These are phyloP conservation scores for Breviolum minutum DNA, from an alignment of 73 alveolate species.

Conservation along the genomic window DNA sequence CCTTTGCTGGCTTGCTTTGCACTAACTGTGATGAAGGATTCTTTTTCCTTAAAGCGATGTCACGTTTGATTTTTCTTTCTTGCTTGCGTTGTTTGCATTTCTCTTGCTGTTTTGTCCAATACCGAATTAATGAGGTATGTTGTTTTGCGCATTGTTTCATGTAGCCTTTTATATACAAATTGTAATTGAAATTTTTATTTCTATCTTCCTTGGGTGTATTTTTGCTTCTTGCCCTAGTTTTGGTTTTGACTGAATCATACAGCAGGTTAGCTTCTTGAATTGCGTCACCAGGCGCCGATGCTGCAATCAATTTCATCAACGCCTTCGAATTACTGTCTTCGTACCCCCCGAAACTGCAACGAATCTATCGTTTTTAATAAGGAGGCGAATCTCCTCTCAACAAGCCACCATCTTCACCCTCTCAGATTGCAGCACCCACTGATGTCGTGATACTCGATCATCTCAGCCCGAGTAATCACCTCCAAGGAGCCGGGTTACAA, in stretches of 20 bases:
- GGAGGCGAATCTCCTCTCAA: conserved; percentile 94
- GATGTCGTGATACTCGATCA: conserved; percentile 99
- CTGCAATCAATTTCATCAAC: conserved; percentile 27
- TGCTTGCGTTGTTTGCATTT: no score
- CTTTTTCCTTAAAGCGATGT: no score
- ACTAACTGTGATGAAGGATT: no score
- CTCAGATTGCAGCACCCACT: conserved; percentile 99
- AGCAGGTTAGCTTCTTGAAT: conserved; percentile 47
- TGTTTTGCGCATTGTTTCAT: no score
- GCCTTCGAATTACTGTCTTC: background rate
- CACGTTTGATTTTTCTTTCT: no score
- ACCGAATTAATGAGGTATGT: no score
- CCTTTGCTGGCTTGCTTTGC: no score
- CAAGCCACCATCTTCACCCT: conserved; percentile 96
- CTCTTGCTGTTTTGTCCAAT: no score
- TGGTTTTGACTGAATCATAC: background rate
- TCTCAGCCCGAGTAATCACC: conserved; percentile 99
- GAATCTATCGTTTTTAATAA: conserved; percentile 98
- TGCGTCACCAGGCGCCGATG: conserved; percentile 1
- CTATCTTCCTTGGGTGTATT: no score
- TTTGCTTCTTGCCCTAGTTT: background rate
- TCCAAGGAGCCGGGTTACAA: conserved; percentile 13
- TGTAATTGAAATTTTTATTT: no score
- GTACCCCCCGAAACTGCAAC: conserved; percentile 14
- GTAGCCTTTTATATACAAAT: no score